phyloP scores from a whole-genome alignment of 257 asterid species.

The Plantago elongata region DNA sequence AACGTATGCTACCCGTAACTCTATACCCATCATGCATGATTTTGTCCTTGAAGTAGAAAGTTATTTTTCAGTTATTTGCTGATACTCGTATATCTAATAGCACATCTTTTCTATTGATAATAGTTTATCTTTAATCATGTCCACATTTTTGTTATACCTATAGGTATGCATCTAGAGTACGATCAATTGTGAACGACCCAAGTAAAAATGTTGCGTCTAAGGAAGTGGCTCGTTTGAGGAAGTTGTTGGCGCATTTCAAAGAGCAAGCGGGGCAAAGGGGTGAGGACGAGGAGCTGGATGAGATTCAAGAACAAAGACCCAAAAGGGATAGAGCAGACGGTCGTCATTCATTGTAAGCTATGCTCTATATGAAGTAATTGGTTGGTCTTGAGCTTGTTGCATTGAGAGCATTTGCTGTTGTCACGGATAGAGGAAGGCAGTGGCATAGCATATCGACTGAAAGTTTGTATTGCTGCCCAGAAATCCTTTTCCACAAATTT shows the following conservation, averaged over 20 bases:
- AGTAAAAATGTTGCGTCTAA: slow-evolving; percentile 83
- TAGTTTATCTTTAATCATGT: neutral
- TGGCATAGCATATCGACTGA: slow-evolving; percentile 8
- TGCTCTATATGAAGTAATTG: neutral
- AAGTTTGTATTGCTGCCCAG: slow-evolving; percentile 23
- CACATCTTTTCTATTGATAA: neutral
- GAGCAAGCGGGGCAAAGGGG: slow-evolving; percentile 82
- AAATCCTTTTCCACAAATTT: slow-evolving; percentile 25
- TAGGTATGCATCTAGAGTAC: slow-evolving; percentile 95
- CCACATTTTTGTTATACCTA: neutral
- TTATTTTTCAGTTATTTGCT: neutral
- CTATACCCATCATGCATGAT: neutral
- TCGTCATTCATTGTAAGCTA: slow-evolving; percentile 66
- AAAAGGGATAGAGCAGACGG: slow-evolving; percentile 49
- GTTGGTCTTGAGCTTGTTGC: slow-evolving; percentile 2
- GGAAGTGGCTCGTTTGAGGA: slow-evolving; percentile 91
- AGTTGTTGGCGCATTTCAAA: slow-evolving; percentile 74
- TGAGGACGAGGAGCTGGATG: slow-evolving; percentile 82
- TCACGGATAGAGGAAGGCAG: slow-evolving; percentile 8
- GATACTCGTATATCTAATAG: neutral
- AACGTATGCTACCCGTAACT: slow-evolving; percentile 38
- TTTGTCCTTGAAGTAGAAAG: no score
- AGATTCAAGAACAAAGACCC: slow-evolving; percentile 68
- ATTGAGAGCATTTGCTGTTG: slow-evolving; percentile 14
- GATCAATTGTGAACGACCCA: slow-evolving; percentile 84